phyloP scores from a whole-genome alignment of 2,329 filamentous ascomycete species.

The Harringtonia aguacate region DNA sequence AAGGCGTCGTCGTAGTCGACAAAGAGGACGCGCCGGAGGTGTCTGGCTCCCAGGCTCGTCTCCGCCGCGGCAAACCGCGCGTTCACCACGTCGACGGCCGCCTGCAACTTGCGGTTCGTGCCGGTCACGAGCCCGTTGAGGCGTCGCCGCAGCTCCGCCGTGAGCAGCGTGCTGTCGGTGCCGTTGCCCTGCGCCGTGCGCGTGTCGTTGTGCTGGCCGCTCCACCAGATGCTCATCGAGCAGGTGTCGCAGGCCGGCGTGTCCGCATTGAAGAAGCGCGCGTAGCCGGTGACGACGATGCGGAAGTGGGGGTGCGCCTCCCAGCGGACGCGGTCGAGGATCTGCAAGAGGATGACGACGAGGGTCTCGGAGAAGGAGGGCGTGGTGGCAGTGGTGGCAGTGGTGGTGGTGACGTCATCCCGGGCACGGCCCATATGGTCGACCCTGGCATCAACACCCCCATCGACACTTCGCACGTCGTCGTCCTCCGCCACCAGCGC shows the following conservation, averaged over 20 bases:
- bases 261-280: slow-evolving; percentile 34
- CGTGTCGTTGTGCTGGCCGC: slow-evolving; percentile 1
- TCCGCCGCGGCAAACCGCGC: slow-evolving; percentile 17
- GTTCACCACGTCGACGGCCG: slow-evolving; percentile 25
- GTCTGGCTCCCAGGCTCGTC: too few relatives aligned
- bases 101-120: slow-evolving; percentile 28
- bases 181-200: neutral
- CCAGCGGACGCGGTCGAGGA: slow-evolving; percentile 31
- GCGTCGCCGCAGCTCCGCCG: slow-evolving; percentile 22
- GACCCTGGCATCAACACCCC: too few relatives aligned
- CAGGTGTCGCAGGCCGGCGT: slow-evolving; percentile 31
- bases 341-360: slow-evolving; percentile 27
- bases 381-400: too few relatives aligned
- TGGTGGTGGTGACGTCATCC: too few relatives aligned
- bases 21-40: slow-evolving; percentile 29
- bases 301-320: slow-evolving; percentile 31
- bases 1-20: slow-evolving; percentile 33
- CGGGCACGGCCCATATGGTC: too few relatives aligned
- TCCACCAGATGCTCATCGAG: slow-evolving; percentile 35
- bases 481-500: slow-evolving; percentile 23
- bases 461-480: too few relatives aligned
- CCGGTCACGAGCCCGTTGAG: slow-evolving; percentile 34
- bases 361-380: slow-evolving; percentile 19
- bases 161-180: slow-evolving; percentile 17
- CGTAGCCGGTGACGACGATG: slow-evolving; percentile 35